Evolutionary conservation across 1,284 basidiomycete species (phyloP).

Genomic region (Trametes pubescens): DNA sequence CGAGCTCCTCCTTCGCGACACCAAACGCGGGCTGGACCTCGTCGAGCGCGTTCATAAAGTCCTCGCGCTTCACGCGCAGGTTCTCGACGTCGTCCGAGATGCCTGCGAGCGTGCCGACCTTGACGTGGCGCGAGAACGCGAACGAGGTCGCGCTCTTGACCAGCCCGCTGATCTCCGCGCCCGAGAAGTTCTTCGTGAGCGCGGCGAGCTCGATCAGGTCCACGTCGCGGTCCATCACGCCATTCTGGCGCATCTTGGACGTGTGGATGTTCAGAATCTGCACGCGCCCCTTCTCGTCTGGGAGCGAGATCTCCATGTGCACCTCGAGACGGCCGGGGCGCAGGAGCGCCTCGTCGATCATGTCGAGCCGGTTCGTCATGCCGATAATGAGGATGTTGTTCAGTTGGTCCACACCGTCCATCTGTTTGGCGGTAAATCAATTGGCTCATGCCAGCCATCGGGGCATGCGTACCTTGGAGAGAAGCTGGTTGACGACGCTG

Average conservation of each 20-base stretch:
- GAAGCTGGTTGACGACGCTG: slow-evolving; percentile 97
- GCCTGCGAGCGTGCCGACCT: slow-evolving; percentile 94
- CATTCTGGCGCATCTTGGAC: slow-evolving; percentile 90
- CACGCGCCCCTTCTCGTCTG: slow-evolving; percentile 91
- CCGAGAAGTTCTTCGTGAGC: slow-evolving; percentile 96
- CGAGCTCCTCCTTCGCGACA: slow-evolving; percentile 96
- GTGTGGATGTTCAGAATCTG: slow-evolving; percentile 99
- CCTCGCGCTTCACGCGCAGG: slow-evolving; percentile 86
- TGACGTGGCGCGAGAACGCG: slow-evolving; percentile 97
- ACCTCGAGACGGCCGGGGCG: slow-evolving; percentile 99
- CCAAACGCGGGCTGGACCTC: slow-evolving; percentile 98
- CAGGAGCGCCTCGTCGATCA: slow-evolving; percentile 98
- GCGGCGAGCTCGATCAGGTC: slow-evolving; percentile 85
- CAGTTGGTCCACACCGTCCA: slow-evolving; percentile 99
- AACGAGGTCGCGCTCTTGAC: slow-evolving; percentile 99
- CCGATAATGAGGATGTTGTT: slow-evolving; percentile 99
- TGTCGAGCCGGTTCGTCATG: slow-evolving; percentile 99
- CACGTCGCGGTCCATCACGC: slow-evolving; percentile 92
- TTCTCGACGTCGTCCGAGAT: slow-evolving; percentile 96
- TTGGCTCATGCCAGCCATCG: slow-evolving; percentile 2
- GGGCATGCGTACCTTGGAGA: slow-evolving; percentile 80
- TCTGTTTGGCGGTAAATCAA: slow-evolving; percentile 54
- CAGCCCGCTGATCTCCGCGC: slow-evolving; percentile 95
- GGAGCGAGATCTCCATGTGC: slow-evolving; percentile 99
- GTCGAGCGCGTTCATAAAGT: slow-evolving; percentile 93